phyloP scores from a whole-genome alignment of 2,329 filamentous ascomycete genomes.

The Rhytidhysteron rufulum region DNA sequence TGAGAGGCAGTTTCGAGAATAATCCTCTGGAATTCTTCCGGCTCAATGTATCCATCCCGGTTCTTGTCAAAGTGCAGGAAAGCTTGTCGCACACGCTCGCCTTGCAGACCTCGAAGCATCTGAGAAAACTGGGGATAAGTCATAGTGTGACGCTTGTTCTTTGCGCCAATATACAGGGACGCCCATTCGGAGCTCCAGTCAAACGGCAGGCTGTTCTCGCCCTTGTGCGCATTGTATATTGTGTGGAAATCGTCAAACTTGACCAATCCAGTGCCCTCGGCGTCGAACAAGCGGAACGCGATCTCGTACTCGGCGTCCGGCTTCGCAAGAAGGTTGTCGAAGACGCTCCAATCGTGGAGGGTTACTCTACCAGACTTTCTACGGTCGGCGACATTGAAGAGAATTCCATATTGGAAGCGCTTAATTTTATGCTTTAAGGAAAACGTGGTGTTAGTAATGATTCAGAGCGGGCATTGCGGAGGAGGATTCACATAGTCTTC shows the following conservation, averaged over 20 bases:
- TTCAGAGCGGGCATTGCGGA: conserved; percentile 16
- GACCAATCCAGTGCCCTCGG: conserved; percentile 76
- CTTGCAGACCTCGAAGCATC: conserved; percentile 94
- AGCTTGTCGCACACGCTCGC: conserved; percentile 91
- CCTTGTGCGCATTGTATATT: conserved; percentile 84
- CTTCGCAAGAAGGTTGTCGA: conserved; percentile 90
- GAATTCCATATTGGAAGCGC: conserved; percentile 88
- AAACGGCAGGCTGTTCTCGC: conserved; percentile 80
- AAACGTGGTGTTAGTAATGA: conserved; percentile 23
- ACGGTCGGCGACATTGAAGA: conserved; percentile 88
- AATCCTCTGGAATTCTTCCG: conserved; percentile 94
- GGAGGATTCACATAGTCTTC: conserved; percentile 79
- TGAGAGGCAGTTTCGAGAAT: conserved; percentile 89
- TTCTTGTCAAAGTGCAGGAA: conserved; percentile 91
- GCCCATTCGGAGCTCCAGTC: conserved; percentile 98
- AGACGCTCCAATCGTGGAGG: conserved; percentile 83
- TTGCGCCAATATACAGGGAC: conserved; percentile 84
- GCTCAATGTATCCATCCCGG: conserved; percentile 90
- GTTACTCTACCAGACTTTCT: conserved; percentile 68
- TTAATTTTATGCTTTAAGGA: conserved; percentile 88
- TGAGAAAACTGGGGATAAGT: conserved; percentile 97
- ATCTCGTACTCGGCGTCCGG: conserved; percentile 99
- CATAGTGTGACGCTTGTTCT: conserved; percentile 82
- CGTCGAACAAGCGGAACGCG: conserved; percentile 92
- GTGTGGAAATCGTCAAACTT: conserved; percentile 86